Percentiles rank a stretch among this genome's conserved stretches.
phyloP scores from a whole-genome alignment of 306 rosid genomes.

The Cercis canadensis region DNA sequence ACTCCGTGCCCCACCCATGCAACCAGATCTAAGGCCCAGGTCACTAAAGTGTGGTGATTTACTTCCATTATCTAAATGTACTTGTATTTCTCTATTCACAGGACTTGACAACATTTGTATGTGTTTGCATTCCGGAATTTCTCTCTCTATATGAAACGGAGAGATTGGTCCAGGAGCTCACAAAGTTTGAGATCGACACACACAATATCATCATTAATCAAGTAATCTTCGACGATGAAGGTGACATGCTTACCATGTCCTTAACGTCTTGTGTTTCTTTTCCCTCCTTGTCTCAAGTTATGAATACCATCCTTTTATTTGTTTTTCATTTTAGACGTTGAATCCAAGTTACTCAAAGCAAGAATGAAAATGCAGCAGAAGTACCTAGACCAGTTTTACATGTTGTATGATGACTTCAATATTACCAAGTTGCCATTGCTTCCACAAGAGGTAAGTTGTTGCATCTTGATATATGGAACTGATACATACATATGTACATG shows the following conservation, averaged over 20 bases:
- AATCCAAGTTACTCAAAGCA: slow-evolving; percentile 88
- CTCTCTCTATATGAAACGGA: slow-evolving; percentile 97
- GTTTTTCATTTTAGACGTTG: slow-evolving; percentile 59
- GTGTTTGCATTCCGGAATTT: slow-evolving; percentile 99
- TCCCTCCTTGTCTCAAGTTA: not conserved
- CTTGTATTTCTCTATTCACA: slow-evolving; percentile 50
- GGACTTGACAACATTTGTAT: slow-evolving; percentile 96
- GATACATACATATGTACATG: not conserved
- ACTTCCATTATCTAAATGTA: slow-evolving; percentile 23
- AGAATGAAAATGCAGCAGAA: slow-evolving; percentile 99
- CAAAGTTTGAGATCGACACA: slow-evolving; percentile 96
- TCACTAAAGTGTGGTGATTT: not conserved
- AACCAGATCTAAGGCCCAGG: not conserved
- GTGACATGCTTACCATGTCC: slow-evolving; percentile 42
- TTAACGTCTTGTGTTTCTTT: not conserved
- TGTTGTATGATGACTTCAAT: slow-evolving; percentile 94
- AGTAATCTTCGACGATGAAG: slow-evolving; percentile 89
- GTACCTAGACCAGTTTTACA: slow-evolving; percentile 91
- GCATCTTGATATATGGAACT: slow-evolving; percentile 12
- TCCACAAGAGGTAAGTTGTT: slow-evolving; percentile 81
- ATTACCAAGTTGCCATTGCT: slow-evolving; percentile 94
- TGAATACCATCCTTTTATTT: slow-evolving; percentile 1
- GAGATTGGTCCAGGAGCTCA: slow-evolving; percentile 95
- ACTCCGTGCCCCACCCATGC: not conserved
- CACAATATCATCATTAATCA: slow-evolving; percentile 98